Evolutionary conservation across 2,329 filamentous ascomycete species (phyloP), one percentile per base, ranked within the genome.

Genomic region (Phaeosphaeria sp.): DNA sequence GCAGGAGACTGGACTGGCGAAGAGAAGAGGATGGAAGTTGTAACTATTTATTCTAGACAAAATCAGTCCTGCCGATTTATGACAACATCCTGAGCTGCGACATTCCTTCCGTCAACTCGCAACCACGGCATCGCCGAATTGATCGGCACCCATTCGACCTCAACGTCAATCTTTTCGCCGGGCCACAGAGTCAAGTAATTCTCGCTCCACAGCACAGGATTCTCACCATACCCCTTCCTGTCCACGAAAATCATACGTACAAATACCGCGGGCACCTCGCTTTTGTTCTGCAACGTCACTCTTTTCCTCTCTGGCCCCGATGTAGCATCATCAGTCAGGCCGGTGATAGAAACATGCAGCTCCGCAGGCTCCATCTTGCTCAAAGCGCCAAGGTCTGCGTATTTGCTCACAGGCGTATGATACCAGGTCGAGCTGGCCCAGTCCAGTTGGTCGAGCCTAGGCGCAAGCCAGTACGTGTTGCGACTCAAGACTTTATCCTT

Each of bases 111-210:
- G 24, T 43, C 42, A 25, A 63, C 43, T 40, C 57, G 49, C 27
- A 59, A 33, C 21, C 17, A 40, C 15, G 54, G 22, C 4, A 17
- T 49, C 18, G 39, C 5, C 33, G 25, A 7, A 24, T 20, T 18
- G 11, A n/a, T 27, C 17, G 30, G 5, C n/a, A 5, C 52, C 6
- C 6, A 40, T 17, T 51, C n/a, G 1, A 69, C 48, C 8, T 49
- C 55, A 17, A 71, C 18, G 9, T 69, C 73, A 6, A 86, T 45
- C 51, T 74, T 81, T 75, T 89, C 87, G 1, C 76, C 72, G 0
- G 86, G 85, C 79, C 83, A 87, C 9, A 89, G 71, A 1, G 86
- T 88, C 13, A 89, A 76, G 59, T 89, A 89, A 58, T 89, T 89
- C 60, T 89, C 86, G 0, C 82, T 83, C 86, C 87, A 89, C 20